Conservation (phyloP, 176 grass and related monocot genomes). For the Carex cristatella region DNA sequence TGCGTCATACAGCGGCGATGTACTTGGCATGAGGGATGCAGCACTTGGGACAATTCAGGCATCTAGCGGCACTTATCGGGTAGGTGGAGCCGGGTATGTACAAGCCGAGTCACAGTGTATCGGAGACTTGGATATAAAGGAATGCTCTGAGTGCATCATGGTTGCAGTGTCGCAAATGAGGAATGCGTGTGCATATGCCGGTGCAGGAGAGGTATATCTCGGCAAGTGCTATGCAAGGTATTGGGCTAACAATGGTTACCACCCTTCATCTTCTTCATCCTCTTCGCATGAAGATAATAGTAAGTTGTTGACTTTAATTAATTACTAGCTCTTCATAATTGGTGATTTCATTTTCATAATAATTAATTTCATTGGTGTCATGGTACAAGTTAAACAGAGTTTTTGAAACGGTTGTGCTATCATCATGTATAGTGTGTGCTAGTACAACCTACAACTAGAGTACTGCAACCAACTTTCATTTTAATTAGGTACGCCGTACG, state of each 20-base stretch:
- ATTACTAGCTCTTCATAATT: neutral
- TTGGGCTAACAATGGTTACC: conserved; percentile 57
- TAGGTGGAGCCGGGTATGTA: conserved; percentile 58
- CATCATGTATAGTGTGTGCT: neutral
- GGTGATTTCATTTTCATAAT: neutral
- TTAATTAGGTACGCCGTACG: neutral
- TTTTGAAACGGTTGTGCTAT: neutral
- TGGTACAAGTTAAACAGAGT: neutral
- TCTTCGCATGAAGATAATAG: neutral
- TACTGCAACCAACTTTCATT: neutral
- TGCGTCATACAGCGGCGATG: conserved; percentile 1
- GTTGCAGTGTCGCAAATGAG: conserved; percentile 52
- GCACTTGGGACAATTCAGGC: conserved; percentile 53
- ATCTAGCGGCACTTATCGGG: conserved; percentile 39
- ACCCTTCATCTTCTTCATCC: conserved; percentile 1
- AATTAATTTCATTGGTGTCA: too few species aligned
- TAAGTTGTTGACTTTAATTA: conserved; percentile 13
- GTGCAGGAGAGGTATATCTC: conserved; percentile 72
- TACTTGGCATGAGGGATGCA: conserved; percentile 51
- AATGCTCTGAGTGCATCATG: conserved; percentile 70
- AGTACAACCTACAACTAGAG: neutral
- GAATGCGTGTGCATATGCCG: conserved; percentile 42
- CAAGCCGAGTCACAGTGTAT: conserved; percentile 94
- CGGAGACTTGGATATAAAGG: conserved; percentile 55
- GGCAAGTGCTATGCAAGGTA: conserved; percentile 89